These are phyloP conservation scores for Lyophyllum atratum DNA, from an alignment of 768 basidiomycete species.

Conservation along the genomic window DNA sequence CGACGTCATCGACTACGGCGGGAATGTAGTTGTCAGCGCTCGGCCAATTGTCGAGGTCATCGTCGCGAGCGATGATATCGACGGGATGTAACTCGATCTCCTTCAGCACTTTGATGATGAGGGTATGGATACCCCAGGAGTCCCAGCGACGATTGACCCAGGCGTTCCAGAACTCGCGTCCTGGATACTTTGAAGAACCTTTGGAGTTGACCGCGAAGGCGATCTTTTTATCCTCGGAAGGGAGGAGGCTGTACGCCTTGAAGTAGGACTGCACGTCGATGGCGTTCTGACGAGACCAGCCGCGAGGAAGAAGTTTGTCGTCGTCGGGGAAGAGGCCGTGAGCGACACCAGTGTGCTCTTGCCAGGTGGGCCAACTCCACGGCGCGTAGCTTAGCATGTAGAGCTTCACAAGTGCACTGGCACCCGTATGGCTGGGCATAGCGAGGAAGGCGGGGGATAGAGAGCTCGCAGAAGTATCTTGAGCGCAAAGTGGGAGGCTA, in stretches of 20 bases:
- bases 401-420: neutral
- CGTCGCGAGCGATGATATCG: neutral
- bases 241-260: neutral
- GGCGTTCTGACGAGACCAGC: constrained; percentile 12
- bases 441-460: too few species aligned
- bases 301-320: constrained; percentile 4
- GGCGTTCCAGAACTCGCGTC: constrained; percentile 13
- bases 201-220: constrained; percentile 1
- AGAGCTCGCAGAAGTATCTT: too few species aligned
- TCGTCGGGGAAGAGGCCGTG: constrained; percentile 13
- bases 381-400: neutral
- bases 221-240: constrained; percentile 6
- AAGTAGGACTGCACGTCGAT: constrained; percentile 18
- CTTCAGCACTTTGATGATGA: constrained; percentile 8
- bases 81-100: constrained; percentile 8
- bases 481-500: too few species aligned
- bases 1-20: constrained; percentile 5
- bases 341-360: neutral
- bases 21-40: constrained; percentile 7
- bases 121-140: constrained; percentile 13
- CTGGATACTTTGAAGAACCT: neutral
- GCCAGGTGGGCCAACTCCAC: neutral
- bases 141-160: constrained; percentile 10
- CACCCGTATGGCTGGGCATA: neutral
- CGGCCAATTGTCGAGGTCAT: constrained; percentile 6